Evolutionary conservation across 768 basidiomycete genomes (phyloP).

Genomic region (Kwoniella bestiolae): DNA sequence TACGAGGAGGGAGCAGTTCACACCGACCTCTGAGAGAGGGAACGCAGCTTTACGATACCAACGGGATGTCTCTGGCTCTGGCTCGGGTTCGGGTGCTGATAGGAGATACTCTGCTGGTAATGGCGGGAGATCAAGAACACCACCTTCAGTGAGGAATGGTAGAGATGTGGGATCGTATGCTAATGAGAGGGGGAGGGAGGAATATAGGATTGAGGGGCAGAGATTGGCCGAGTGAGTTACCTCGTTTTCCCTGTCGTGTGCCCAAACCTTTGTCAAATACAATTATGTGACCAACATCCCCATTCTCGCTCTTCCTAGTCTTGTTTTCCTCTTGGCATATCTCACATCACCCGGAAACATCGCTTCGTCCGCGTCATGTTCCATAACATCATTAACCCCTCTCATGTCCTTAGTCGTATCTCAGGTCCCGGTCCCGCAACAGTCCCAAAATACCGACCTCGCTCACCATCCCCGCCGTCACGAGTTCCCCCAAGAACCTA

Average conservation of each 20-base stretch:
- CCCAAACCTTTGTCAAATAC: too few relatives aligned
- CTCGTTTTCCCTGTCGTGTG: neutral
- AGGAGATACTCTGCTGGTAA: neutral
- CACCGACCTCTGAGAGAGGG: neutral
- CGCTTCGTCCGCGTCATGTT: neutral
- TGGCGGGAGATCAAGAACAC: neutral
- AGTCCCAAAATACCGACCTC: neutral
- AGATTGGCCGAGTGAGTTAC: conserved; percentile 12
- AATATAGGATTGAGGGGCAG: neutral
- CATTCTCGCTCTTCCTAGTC: too few relatives aligned
- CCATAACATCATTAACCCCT: neutral
- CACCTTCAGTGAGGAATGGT: neutral
- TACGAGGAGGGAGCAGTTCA: neutral
- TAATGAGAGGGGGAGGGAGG: neutral
- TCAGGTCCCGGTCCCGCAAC: neutral
- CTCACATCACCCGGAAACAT: too few relatives aligned
- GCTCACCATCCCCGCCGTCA: conserved; percentile 13
- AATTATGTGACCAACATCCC: too few relatives aligned
- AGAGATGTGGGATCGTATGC: neutral
- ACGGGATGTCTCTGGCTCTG: too few relatives aligned
- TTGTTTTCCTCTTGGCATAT: too few relatives aligned
- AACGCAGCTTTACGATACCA: neutral
- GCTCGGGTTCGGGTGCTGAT: too few relatives aligned
- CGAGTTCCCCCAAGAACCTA: neutral
- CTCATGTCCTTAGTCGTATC: conserved; percentile 8